Conservation (phyloP, 1,284 basidiomycete species). For the Moniliophthora roreri region DNA sequence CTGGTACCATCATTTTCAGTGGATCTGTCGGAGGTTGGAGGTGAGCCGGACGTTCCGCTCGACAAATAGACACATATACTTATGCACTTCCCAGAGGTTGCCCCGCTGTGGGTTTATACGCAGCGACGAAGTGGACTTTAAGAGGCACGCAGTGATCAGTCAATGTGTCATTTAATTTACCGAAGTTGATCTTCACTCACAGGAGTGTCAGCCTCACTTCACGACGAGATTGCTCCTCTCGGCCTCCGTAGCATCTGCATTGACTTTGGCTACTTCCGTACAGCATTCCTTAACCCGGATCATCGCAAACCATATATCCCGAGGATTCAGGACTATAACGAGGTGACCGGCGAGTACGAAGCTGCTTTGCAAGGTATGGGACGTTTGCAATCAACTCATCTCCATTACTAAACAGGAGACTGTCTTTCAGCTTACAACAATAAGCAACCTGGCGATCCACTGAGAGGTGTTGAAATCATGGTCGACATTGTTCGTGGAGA, state of each 20-base stretch:
- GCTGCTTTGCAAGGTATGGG: slow-evolving; percentile 24
- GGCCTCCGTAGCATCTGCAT: slow-evolving; percentile 42
- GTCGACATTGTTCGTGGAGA: slow-evolving; percentile 30
- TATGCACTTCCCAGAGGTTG: not conserved
- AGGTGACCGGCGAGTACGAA: slow-evolving; percentile 25
- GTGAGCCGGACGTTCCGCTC: slow-evolving; percentile 15
- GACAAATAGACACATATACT: not conserved
- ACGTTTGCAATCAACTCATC: not conserved
- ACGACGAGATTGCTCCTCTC: slow-evolving; percentile 40
- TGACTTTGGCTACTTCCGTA: slow-evolving; percentile 46
- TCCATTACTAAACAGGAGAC: too few relatives aligned
- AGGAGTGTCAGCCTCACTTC: slow-evolving; percentile 36
- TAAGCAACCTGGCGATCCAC: slow-evolving; percentile 33
- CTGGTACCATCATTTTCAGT: slow-evolving; percentile 34
- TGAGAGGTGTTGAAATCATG: slow-evolving; percentile 27
- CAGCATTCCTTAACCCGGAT: slow-evolving; percentile 31
- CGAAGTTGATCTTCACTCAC: too few relatives aligned
- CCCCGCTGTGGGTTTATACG: slow-evolving; percentile 5
- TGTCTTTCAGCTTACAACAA: slow-evolving; percentile 19
- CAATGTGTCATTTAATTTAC: not conserved
- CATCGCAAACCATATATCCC: slow-evolving; percentile 29
- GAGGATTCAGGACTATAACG: slow-evolving; percentile 39
- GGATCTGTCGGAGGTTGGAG: slow-evolving; percentile 33
- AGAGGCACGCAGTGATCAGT: slow-evolving; percentile 1
- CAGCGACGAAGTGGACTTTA: slow-evolving; percentile 5